Evolutionary conservation across 169 alveolate genomes (phyloP), one percentile per base, ranked within the genome.

Genomic region (Eimeria tenella): DNA sequence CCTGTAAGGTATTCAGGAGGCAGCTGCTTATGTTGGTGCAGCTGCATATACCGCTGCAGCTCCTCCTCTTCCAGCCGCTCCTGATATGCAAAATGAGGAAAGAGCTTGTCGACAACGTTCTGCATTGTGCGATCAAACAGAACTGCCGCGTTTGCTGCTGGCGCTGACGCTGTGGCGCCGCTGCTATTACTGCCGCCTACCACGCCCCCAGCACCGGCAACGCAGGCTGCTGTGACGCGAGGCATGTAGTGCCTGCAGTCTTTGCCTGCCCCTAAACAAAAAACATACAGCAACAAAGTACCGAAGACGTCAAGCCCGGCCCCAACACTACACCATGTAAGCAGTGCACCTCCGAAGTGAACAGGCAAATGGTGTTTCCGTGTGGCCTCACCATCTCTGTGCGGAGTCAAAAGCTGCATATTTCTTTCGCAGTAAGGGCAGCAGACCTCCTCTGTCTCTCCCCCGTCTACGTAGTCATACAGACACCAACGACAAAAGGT

Each of bases 401-500:
- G 94, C 19, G 90, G 82, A 4, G 82, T 42, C 68, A 52, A 49
- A 3, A 53, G 65, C 58, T 60, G 79, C 86, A 90, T 56, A 17
- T 90, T 77, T 25, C 87, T 89, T 49, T 94, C 95, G 81, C 97
- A 96, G 42, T 75, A 86, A 21, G 97, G 97, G 83, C 97, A 96
- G 65, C 94, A 75, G 11, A 82, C 87, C 60, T 90, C 94, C 70
- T 93, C 95, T 60, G 95, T 31, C 9, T 95, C 96, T 0, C 93
- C 93, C 23, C 86, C 65, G 55, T 91, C 96, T 11, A 86, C 94
- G 93, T 93, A 92, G 31, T 58, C 75, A 50, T 86, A 90, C 31
- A 96, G 93, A 71, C 97, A 96, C 86, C 90, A 70, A 13, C 91
- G 95, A 79, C 97, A 96, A 93, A 96, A 96, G 58, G 97, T 94